These are phyloP conservation scores for Amanita exitialis DNA, from an alignment of 768 basidiomycete species.

Conservation along the genomic window DNA sequence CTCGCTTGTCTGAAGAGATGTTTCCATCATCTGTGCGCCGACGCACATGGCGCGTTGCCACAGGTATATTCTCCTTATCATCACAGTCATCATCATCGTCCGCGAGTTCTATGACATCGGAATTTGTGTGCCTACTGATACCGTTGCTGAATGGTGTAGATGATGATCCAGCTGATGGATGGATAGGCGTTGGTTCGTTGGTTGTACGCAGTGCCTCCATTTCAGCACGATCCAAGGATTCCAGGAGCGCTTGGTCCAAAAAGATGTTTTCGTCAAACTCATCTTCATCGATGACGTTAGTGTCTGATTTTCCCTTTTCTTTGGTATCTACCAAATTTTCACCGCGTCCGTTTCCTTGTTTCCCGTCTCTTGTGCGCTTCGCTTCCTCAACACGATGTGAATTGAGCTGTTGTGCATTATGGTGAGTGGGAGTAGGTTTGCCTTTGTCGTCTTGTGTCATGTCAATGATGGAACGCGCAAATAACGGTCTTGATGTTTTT, in stretches of 20 bases:
- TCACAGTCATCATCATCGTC: conserved; percentile 5
- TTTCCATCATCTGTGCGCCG: background rate
- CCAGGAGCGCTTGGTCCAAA: conserved; percentile 29
- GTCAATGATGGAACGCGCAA: conserved; percentile 1
- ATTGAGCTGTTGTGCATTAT: background rate
- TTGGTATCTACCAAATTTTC: background rate
- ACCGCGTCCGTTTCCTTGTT: background rate
- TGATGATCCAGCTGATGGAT: background rate
- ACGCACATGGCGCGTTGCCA: conserved; percentile 7
- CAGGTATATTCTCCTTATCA: conserved; percentile 7
- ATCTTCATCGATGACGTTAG: conserved; percentile 20
- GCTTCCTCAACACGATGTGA: background rate
- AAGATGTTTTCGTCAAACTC: conserved; percentile 14
- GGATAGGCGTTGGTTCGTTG: background rate
- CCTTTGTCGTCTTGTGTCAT: background rate
- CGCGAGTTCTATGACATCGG: conserved; percentile 7
- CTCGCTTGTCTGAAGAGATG: background rate
- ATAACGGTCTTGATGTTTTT: background rate
- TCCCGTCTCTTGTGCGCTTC: background rate
- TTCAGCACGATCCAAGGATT: conserved; percentile 26
- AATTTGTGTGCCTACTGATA: background rate
- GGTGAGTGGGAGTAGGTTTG: background rate
- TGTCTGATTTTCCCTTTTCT: conserved; percentile 8
- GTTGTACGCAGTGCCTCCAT: conserved; percentile 11
- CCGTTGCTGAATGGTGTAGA: background rate